These are phyloP conservation scores for Pelargonium australe DNA, from an alignment of 441 rosid species.

Conservation along the genomic window DNA sequence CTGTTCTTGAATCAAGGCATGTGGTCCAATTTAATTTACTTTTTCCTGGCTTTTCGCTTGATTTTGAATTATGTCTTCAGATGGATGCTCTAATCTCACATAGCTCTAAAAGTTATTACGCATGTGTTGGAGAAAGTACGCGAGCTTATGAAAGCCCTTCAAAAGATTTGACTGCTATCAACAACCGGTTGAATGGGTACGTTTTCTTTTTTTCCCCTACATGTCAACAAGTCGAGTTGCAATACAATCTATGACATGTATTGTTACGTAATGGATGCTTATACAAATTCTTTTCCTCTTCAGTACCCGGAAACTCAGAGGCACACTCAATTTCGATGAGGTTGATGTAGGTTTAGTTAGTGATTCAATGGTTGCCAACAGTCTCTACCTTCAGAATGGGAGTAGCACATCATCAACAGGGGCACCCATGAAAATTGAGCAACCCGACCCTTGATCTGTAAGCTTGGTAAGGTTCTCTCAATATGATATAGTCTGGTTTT, in stretches of 20 bases:
- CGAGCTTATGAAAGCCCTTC: constrained; percentile 98
- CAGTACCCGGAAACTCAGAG: constrained; percentile 7
- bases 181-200: constrained; percentile 78
- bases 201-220: not conserved
- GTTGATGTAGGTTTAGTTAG: constrained; percentile 1
- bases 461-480: not conserved
- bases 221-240: not conserved
- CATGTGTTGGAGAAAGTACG: constrained; percentile 97
- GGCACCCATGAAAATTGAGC: constrained; percentile 51
- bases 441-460: constrained; percentile 29
- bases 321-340: constrained; percentile 1
- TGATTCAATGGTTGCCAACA: constrained; percentile 26
- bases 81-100: constrained; percentile 90
- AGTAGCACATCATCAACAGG: constrained; percentile 44
- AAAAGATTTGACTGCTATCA: constrained; percentile 79
- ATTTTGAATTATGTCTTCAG: constrained; percentile 29
- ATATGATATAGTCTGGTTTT: no score
- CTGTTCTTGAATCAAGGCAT: no score
- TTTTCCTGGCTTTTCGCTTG: not conserved
- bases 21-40: no score
- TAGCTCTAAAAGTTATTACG: constrained; percentile 77
- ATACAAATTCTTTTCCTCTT: not conserved
- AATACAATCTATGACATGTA: no score
- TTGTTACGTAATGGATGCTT: not conserved
- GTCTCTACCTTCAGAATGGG: constrained; percentile 69